Evolutionary conservation across 2,329 filamentous ascomycete species (phyloP).

Genomic region (Sporothrix luriei): DNA sequence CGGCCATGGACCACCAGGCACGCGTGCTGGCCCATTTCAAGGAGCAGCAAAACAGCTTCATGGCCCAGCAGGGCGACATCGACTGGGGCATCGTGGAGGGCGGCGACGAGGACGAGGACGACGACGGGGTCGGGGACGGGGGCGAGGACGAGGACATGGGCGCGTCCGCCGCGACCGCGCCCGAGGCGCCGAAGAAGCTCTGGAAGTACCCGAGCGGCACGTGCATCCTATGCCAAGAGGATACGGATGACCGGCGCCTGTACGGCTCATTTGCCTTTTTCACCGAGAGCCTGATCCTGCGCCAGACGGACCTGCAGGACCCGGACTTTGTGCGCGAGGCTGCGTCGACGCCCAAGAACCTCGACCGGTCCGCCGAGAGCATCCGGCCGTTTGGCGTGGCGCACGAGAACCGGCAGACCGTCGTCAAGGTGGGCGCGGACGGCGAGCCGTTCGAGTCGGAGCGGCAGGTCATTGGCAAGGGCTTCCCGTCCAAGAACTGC

Average conservation of each 20-base stretch:
- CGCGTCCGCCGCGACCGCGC: no score
- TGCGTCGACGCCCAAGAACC: constrained; percentile 71
- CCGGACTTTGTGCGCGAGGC: constrained; percentile 83
- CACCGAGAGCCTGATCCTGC: constrained; percentile 79
- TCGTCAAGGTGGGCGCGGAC: constrained; percentile 73
- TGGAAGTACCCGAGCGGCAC: constrained; percentile 93
- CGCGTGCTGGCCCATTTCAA: constrained; percentile 98
- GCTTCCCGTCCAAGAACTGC: constrained; percentile 72
- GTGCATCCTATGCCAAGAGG: constrained; percentile 95
- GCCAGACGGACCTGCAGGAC: constrained; percentile 82
- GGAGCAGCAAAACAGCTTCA: constrained; percentile 92
- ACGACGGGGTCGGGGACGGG: constrained; percentile 62
- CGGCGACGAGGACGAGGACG: constrained; percentile 67
- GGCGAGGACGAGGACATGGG: constrained; percentile 63
- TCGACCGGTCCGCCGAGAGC: constrained; percentile 81
- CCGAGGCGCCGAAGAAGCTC: constrained; percentile 63
- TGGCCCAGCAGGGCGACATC: constrained; percentile 82
- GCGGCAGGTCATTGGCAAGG: constrained; percentile 82
- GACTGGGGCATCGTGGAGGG: constrained; percentile 89
- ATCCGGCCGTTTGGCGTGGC: constrained; percentile 89
- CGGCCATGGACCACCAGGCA: constrained; percentile 84
- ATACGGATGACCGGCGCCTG: constrained; percentile 82
- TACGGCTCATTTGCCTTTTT: constrained; percentile 94
- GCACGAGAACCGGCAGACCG: constrained; percentile 76
- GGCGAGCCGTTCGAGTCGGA: constrained; percentile 73